Evolutionary conservation across 352 stramenopile species (phyloP), one percentile per base, ranked within the genome.

Genomic region (Halophytophthora batemanensis): DNA sequence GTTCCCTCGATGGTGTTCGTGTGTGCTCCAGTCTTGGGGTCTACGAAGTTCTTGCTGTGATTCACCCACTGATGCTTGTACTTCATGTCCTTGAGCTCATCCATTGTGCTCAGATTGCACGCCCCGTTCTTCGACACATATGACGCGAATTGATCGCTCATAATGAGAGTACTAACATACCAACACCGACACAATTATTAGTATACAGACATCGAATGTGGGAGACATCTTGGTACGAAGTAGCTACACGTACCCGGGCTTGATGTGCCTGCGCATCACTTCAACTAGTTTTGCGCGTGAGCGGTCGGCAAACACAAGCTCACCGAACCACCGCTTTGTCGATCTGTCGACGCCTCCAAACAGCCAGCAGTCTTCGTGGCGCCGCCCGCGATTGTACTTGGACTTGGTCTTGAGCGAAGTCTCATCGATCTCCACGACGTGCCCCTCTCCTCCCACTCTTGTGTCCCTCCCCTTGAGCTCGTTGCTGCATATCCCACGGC

Each of bases 261-360:
- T 50, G n/a, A 59, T 48, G 12, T 52, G 50, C 17, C 34, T n/a
- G 21, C 50, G 44, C 7, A 59, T 52, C 4, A 59, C 19, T 10
- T 35, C 42, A 1, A 52, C 23, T 2, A 69, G 45, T 2, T 42
- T 73, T 1, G 23, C 11, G 31, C 69, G 65, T 2, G 53, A 69
- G 1, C 56, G 18, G 35, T 68, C 56, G 18, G 55, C 43, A 10
- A 48, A 56, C 15, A 57, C 44, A 14, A 66, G 40, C 0, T 22
- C n/a, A 7, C 21, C 61, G 45, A 76, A 76, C 62, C 58, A 70
- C 7, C 46, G 37, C 1, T 46, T 41, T 0, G 50, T 74, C 0
- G 41, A 46, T 0, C 57, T 37, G 1, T 75, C 56, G 0, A 70
- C 47, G 0, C 58, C 61, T 28, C 53, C 61, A 21, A 76, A 72